Base-by-base conservation (phyloP, 106 monocot genomes). In the Apostasia shenzhenica region DNA sequence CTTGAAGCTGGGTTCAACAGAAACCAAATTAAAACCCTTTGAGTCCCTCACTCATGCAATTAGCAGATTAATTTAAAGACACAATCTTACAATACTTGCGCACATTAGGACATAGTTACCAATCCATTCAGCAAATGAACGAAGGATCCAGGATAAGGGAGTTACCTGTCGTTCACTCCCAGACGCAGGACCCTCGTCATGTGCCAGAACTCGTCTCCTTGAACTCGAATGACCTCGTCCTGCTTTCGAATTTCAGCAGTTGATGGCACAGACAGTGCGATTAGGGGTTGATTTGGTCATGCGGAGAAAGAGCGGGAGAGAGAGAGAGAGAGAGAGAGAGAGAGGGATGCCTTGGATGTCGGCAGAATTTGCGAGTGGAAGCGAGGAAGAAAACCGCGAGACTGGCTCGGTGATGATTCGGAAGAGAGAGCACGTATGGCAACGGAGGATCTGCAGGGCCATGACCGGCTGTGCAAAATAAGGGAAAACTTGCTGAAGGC, bases 191-290 rank as follows among this genome's bases (percentile, higher is more conserved):
- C 97, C 72, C 81, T 89, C 11, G 89, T 77, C 92, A 92, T 92
- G 79, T 97, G 97, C 89, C 86, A 92, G 78, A 97, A 92, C 76
- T 97, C 97, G 44, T 97, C 97, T n/a, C 89, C 97, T 65, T 97
- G 78, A 49, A 97, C 63, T 41, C 83, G 76, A 40, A 92, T 79
- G 59, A 81, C 74, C 60, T 69, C 74, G 45, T 92, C 97, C 97
- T 92, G 77, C 12, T 47, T 40, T 6, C 6, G 41, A 1, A 44
- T 46, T 11, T 56, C 4, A 56, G 11, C 10, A 54, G 54, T 14
- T 9, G 8, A 45, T 5, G 9, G 0, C 61, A 54, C 26, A 26
- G 26, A 26, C 26, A 26, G 2, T 45, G 39, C 59, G 45, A 45
- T 45, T 13, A 13, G 11, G 11, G 13, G 44, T n/a, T 44, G 45